Evolutionary conservation across 345 rosid species (phyloP).

Genomic region (Triadica sebifera): DNA sequence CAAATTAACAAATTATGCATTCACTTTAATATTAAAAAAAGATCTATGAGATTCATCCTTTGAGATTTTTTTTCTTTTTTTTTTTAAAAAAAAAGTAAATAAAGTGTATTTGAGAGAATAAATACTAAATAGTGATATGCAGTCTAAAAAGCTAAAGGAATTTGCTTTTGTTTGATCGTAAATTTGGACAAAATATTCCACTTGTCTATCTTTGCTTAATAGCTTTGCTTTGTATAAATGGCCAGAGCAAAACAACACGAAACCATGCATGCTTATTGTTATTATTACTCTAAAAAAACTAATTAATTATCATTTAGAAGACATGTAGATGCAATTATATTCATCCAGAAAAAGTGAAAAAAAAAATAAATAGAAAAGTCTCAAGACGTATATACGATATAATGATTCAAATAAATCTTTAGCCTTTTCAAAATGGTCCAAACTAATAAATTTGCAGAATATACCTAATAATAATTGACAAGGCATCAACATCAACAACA

Average conservation of each 20-base stretch:
- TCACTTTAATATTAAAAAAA: not conserved
- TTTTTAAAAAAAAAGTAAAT: not conserved
- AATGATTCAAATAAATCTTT: not conserved
- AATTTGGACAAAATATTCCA: not conserved
- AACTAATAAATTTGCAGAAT: not conserved
- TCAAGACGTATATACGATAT: too few relatives aligned
- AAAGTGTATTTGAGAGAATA: not conserved
- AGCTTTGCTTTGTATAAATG: not conserved
- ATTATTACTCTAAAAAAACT: not conserved
- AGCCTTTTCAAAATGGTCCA: constrained; percentile 1
- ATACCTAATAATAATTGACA: not conserved
- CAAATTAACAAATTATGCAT: not conserved
- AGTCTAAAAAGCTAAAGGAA: constrained; percentile 1
- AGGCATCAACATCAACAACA: not conserved
- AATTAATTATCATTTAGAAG: not conserved
- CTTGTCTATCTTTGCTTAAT: constrained; percentile 1
- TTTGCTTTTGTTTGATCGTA: constrained; percentile 6
- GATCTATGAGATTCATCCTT: not conserved
- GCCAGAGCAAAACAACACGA: not conserved
- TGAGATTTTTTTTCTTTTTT: too few relatives aligned
- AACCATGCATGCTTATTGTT: not conserved
- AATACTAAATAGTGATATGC: not conserved
- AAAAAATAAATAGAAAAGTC: not conserved
- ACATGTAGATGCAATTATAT: not conserved
- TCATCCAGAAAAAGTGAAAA: not conserved